Evolutionary conservation across 1,284 basidiomycete genomes (phyloP).

Genomic region (Puccinia brachypodii): DNA sequence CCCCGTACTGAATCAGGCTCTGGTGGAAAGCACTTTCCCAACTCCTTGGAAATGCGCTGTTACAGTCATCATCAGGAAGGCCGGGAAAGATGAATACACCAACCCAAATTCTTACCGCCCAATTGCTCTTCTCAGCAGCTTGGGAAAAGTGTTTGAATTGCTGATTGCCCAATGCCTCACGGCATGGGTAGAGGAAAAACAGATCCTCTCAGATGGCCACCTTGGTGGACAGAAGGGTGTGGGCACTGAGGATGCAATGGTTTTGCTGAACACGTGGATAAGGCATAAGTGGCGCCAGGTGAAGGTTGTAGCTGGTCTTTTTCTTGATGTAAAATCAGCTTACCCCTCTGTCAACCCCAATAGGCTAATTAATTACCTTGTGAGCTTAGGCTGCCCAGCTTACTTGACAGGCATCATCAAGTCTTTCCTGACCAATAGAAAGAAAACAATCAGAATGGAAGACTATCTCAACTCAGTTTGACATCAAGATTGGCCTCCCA

Average conservation of each 20-base stretch:
- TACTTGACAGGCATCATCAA: background rate
- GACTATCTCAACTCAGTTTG: background rate
- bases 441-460: background rate
- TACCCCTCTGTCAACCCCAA: background rate
- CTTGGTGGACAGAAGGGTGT: background rate
- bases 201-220: background rate
- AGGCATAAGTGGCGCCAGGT: constrained; percentile 13
- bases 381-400: background rate
- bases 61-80: constrained; percentile 1
- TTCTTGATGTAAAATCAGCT: constrained; percentile 20
- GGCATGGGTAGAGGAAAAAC: background rate
- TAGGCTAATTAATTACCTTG: background rate
- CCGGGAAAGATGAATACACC: background rate
- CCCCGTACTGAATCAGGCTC: too few relatives aligned
- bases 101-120: background rate
- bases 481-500: background rate
- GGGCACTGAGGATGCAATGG: background rate
- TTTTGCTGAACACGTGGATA: background rate
- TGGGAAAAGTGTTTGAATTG: background rate
- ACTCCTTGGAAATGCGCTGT: too few relatives aligned
- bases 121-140: background rate
- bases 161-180: background rate
- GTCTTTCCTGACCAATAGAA: background rate
- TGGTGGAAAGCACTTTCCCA: too few relatives aligned
- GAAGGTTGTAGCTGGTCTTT: background rate